A percentile compares a stretch with the other conserved stretches of the same genome.
phyloP scores from a whole-genome alignment of 345 rosid species.

The Cardamine resedifolia region DNA sequence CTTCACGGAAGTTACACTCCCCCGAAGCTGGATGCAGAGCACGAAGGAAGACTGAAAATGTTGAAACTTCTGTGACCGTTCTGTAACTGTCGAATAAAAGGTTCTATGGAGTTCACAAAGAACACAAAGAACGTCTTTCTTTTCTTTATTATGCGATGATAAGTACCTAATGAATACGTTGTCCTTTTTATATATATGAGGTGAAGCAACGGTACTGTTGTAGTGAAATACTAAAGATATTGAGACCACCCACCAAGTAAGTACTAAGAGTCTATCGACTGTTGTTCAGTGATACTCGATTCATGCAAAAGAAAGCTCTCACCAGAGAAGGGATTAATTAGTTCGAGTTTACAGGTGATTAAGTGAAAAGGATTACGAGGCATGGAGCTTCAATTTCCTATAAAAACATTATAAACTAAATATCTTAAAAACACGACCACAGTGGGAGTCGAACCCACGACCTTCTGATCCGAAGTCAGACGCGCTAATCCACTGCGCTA shows the following conservation, averaged over 20 bases:
- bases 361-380: background rate
- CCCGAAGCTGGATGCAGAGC: slow-evolving; percentile 78
- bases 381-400: background rate
- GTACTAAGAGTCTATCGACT: background rate
- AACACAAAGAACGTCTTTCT: background rate
- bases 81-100: slow-evolving; percentile 18
- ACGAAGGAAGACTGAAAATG: slow-evolving; percentile 69
- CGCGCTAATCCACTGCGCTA: slow-evolving; percentile 99
- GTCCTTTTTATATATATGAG: background rate
- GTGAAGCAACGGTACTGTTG: background rate
- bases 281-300: background rate
- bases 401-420: background rate
- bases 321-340: background rate
- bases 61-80: slow-evolving; percentile 69
- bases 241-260: background rate
- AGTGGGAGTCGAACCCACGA: slow-evolving; percentile 89
- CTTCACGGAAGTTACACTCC: slow-evolving; percentile 81
- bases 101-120: slow-evolving; percentile 11
- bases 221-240: background rate
- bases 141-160: background rate
- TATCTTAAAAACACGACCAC: slow-evolving; percentile 23
- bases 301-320: background rate
- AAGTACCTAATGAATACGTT: background rate
- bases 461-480: slow-evolving; percentile 99
- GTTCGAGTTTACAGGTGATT: background rate